Conservation (phyloP, 805 yeast genomes). For the Saccharomycopsis sp. region DNA sequence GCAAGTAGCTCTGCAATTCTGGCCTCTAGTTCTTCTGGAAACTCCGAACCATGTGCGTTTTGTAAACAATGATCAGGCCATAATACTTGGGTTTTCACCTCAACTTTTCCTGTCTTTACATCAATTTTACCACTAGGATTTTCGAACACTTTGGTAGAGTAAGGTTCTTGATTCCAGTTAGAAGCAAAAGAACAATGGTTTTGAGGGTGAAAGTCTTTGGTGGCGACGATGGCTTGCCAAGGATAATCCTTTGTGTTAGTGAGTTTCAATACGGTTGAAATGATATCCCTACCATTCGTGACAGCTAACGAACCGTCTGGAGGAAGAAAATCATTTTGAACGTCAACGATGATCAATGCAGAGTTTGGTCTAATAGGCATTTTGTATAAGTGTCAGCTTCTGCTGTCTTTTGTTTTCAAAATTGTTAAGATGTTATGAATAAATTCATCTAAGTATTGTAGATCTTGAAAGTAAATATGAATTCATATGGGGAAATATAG, state of each 20-base stretch:
- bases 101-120: constrained; percentile 24
- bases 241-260: constrained; percentile 33
- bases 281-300: constrained; percentile 49
- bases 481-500: too few species aligned
- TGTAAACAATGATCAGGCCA: constrained; percentile 96
- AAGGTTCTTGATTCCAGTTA: constrained; percentile 49
- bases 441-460: too few species aligned
- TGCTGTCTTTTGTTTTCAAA: too few species aligned
- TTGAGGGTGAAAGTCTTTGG: constrained; percentile 85
- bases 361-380: constrained; percentile 22
- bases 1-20: constrained; percentile 27
- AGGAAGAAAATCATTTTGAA: constrained; percentile 84
- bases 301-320: constrained; percentile 76
- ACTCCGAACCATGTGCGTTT: constrained; percentile 55
- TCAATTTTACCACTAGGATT: constrained; percentile 41
- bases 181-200: constrained; percentile 80
- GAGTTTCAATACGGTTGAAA: constrained; percentile 45
- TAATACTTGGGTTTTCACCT: constrained; percentile 36
- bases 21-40: constrained; percentile 44
- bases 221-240: constrained; percentile 64
- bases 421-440: too few species aligned
- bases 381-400: not conserved
- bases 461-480: too few species aligned
- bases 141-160: constrained; percentile 37
- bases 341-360: constrained; percentile 71